Evolutionary conservation across 306 rosid species (phyloP).

Genomic region (Oxytropis ochrocephala): DNA sequence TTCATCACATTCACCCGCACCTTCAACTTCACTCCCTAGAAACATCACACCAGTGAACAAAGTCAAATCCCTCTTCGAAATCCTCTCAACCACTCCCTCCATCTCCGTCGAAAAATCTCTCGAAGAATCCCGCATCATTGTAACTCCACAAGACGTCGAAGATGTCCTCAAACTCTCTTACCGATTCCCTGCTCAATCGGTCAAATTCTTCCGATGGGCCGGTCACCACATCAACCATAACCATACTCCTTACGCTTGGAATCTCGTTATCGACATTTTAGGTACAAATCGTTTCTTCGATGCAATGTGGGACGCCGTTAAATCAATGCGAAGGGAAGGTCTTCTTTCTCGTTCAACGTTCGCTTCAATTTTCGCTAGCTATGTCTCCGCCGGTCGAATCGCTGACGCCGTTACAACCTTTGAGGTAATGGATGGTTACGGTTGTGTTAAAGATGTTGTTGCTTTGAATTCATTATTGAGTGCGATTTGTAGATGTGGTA

Average conservation of each 20-base stretch:
- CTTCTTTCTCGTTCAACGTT: conserved; percentile 50
- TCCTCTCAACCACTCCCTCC: conserved; percentile 41
- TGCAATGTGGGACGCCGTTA: conserved; percentile 69
- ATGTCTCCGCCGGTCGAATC: conserved; percentile 31
- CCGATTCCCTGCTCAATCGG: conserved; percentile 45
- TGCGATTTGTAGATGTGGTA: conserved; percentile 59
- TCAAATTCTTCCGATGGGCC: conserved; percentile 70
- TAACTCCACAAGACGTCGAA: conserved; percentile 45
- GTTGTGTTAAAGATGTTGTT: conserved; percentile 34
- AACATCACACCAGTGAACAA: conserved; percentile 5
- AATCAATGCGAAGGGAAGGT: conserved; percentile 38
- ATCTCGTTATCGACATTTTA: conserved; percentile 49
- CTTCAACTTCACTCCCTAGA: neutral
- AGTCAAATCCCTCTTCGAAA: conserved; percentile 36
- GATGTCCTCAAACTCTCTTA: conserved; percentile 57
- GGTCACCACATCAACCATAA: conserved; percentile 42
- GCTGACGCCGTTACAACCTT: conserved; percentile 43
- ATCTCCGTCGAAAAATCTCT: conserved; percentile 32
- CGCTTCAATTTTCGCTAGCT: conserved; percentile 61
- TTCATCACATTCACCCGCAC: neutral
- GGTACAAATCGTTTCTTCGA: conserved; percentile 56
- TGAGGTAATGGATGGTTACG: conserved; percentile 48
- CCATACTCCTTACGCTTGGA: conserved; percentile 69
- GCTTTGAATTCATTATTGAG: conserved; percentile 58
- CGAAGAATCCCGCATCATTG: conserved; percentile 20